phyloP scores from a whole-genome alignment of 192 early-diverging fungal genomes.

The Coemansia sp. region DNA sequence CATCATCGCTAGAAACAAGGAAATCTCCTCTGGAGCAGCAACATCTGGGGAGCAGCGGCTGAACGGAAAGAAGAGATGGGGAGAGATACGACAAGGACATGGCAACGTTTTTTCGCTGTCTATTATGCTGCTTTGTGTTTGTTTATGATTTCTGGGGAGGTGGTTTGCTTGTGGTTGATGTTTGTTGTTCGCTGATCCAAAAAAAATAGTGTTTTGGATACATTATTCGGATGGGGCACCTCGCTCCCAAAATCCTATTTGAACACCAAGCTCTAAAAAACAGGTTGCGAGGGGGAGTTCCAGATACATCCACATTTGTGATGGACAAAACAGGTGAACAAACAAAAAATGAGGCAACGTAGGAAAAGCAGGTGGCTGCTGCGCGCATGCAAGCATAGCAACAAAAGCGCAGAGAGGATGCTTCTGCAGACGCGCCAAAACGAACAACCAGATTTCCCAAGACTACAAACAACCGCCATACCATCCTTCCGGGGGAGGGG shows the following conservation, averaged over 20 bases:
- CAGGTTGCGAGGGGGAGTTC: neutral
- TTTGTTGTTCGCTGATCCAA: conserved; percentile 4
- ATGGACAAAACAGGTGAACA: neutral
- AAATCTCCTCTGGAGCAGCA: neutral
- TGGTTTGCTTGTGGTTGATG: neutral
- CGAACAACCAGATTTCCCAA: neutral
- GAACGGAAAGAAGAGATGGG: neutral
- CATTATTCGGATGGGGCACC: neutral
- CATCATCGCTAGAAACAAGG: neutral
- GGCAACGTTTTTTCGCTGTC: neutral
- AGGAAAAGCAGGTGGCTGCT: neutral
- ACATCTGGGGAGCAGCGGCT: neutral
- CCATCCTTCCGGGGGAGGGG: neutral
- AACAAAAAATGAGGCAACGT: neutral
- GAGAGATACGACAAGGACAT: neutral
- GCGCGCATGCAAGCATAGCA: neutral
- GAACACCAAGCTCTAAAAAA: neutral
- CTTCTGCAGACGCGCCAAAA: neutral
- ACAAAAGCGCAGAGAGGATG: neutral
- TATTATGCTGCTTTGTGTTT: neutral
- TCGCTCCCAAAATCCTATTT: neutral
- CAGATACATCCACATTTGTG: neutral
- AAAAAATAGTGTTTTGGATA: conserved; percentile 4
- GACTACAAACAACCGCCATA: neutral
- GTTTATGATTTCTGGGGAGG: too few relatives aligned